Evolutionary conservation across 768 basidiomycete species (phyloP), one percentile per base, ranked within the genome.

Genomic region (Lactarius tabidus): DNA sequence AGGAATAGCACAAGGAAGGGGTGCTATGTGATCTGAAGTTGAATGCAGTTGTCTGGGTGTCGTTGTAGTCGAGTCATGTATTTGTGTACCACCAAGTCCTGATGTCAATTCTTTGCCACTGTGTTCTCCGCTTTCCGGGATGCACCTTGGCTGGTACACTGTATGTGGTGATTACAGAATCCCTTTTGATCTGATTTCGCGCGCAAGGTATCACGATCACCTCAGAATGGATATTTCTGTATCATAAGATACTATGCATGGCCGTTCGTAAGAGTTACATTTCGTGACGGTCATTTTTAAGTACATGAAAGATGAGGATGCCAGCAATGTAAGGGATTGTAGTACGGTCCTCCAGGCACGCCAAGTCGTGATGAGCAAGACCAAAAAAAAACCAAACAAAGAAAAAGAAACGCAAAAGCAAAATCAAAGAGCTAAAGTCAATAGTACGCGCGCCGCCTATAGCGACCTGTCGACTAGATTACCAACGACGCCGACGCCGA

Each of bases 401-500:
- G 33, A 60, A 54, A 43, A 29, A 28, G 2, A 29, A 53, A 29
- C 17, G 51, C 2, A 29, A 29, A 52, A 52, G 2, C 26, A 52
- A n/a, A n/a, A n/a, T n/a, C n/a, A n/a, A 31, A n/a, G n/a, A n/a
- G n/a, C n/a, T n/a, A 52, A 31, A 54, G 53, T 26, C 48, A 52
- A 28, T 31, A 54, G 29, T n/a, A 9, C 1, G 7, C 1, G 2
- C 4, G 20, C 41, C n/a, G 43, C 31, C 9, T 61, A 65, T 39
- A 61, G 55, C 18, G 29, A 43, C 7, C 54, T 61, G 45, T 65
- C 64, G 29, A 65, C 45, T 18, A 65, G 59, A 55, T 65, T 60
- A n/a, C 65, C 65, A 10, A 66, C 65, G 57, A 62, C 60, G 56
- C 60, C 60, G 3, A 64, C 68, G 53, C 75, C 82, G 26, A 91